These are phyloP conservation scores for Boletus pseudopeckii DNA, from an alignment of 768 basidiomycete species.

Conservation along the genomic window DNA sequence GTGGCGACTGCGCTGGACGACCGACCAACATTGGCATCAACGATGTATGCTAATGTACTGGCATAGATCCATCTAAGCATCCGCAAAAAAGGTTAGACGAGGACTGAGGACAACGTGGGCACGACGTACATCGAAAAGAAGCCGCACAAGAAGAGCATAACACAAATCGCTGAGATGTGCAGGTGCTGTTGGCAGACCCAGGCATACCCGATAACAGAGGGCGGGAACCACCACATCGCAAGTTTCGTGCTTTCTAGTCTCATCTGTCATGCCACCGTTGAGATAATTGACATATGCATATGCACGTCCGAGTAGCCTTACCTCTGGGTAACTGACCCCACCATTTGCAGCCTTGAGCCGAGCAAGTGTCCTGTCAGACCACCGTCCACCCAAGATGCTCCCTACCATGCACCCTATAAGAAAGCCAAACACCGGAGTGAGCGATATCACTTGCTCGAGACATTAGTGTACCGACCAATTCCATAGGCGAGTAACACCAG, in stretches of 20 bases:
- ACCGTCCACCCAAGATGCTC: conserved; percentile 58
- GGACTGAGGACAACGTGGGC: not conserved
- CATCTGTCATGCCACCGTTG: conserved; percentile 45
- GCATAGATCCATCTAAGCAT: conserved; percentile 57
- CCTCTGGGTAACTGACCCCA: conserved; percentile 62
- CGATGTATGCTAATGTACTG: conserved; percentile 78
- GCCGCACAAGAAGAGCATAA: conserved; percentile 71
- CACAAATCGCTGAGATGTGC: conserved; percentile 66
- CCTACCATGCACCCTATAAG: conserved; percentile 46
- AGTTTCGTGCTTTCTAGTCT: conserved; percentile 63
- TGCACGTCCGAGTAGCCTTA: conserved; percentile 24
- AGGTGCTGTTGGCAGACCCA: conserved; percentile 70
- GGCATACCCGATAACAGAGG: conserved; percentile 63
- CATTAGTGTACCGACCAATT: conserved; percentile 41
- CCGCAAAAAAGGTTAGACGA: not conserved
- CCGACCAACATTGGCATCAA: conserved; percentile 81
- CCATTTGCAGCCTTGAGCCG: conserved; percentile 47
- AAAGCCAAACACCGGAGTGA: not conserved
- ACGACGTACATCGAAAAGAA: conserved; percentile 66
- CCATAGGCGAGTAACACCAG: conserved; percentile 76
- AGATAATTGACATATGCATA: not conserved
- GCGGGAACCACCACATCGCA: conserved; percentile 53
- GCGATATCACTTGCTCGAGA: not conserved
- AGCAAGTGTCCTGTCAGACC: conserved; percentile 50
- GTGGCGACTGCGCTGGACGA: conserved; percentile 74